These are phyloP conservation scores for Ehretia macrophylla DNA, from an alignment of 257 asterid species.

Conservation along the genomic window DNA sequence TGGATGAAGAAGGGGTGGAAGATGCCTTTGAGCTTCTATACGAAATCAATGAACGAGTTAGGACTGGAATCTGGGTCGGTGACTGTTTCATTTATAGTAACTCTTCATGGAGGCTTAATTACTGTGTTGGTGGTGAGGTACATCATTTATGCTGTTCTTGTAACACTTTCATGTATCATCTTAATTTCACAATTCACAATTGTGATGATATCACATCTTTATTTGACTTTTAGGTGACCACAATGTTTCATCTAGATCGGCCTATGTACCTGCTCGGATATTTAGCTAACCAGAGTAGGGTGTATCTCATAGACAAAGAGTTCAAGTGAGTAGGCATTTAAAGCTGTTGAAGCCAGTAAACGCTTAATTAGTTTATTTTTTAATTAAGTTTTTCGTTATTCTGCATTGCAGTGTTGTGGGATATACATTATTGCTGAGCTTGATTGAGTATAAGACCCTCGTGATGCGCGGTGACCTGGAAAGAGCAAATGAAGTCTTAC, in stretches of 20 bases:
- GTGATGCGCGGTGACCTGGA: constrained; percentile 79
- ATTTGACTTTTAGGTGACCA: constrained; percentile 54
- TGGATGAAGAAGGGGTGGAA: constrained; percentile 82
- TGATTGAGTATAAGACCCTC: constrained; percentile 84
- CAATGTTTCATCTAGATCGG: constrained; percentile 84
- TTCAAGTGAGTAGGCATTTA: constrained; percentile 54
- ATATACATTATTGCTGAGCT: constrained; percentile 63
- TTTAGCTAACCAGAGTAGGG: constrained; percentile 79
- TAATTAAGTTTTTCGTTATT: constrained; percentile 4
- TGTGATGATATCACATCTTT: not conserved
- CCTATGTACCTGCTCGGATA: constrained; percentile 88
- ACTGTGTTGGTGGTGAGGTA: constrained; percentile 84
- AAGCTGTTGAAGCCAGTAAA: not conserved
- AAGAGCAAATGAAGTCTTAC: constrained; percentile 63
- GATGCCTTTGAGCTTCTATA: constrained; percentile 85
- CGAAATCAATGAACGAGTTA: constrained; percentile 80
- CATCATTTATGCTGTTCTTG: not conserved
- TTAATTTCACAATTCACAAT: not conserved
- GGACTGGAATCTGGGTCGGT: constrained; percentile 88
- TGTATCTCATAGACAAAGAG: constrained; percentile 71
- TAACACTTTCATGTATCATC: constrained; percentile 3
- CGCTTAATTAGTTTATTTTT: not conserved
- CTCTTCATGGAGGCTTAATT: constrained; percentile 81
- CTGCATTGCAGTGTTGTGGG: constrained; percentile 52
- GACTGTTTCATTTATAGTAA: constrained; percentile 87